A percentile compares a stretch with the other conserved stretches of the same genome.
Conservation (phyloP, 1,284 basidiomycete genomes). For the Heliocybe sulcata region DNA sequence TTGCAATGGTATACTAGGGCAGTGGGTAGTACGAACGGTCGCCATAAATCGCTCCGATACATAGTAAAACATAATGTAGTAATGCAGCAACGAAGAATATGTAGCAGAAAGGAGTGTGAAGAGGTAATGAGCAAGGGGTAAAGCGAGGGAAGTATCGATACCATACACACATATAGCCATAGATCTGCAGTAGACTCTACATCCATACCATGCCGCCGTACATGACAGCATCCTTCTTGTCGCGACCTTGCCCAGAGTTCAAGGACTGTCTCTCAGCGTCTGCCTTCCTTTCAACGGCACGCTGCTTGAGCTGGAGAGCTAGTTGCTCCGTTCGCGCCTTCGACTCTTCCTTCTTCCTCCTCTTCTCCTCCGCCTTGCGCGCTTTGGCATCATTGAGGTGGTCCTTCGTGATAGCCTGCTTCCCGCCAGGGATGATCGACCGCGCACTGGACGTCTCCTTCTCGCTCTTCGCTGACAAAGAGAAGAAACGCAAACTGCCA, state of each 20-base stretch:
- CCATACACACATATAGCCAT: neutral
- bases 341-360: slow-evolving; percentile 36
- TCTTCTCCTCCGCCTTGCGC: slow-evolving; percentile 33
- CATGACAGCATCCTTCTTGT: slow-evolving; percentile 4
- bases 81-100: no score
- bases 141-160: neutral
- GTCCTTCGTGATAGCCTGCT: neutral
- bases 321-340: slow-evolving; percentile 30
- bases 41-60: no score
- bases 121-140: neutral
- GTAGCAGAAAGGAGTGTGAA: neutral
- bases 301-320: slow-evolving; percentile 32
- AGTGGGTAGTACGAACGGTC: no score
- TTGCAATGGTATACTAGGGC: no score
- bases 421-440: neutral
- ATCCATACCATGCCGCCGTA: slow-evolving; percentile 2
- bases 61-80: no score
- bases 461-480: neutral
- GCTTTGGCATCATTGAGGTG: slow-evolving; percentile 10
- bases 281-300: slow-evolving; percentile 20
- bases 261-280: slow-evolving; percentile 22
- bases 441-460: neutral
- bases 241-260: slow-evolving; percentile 14
- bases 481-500: neutral
- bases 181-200: neutral